Conservation (phyloP, 179 eudicot species). For the Carnegiea gigantea region DNA sequence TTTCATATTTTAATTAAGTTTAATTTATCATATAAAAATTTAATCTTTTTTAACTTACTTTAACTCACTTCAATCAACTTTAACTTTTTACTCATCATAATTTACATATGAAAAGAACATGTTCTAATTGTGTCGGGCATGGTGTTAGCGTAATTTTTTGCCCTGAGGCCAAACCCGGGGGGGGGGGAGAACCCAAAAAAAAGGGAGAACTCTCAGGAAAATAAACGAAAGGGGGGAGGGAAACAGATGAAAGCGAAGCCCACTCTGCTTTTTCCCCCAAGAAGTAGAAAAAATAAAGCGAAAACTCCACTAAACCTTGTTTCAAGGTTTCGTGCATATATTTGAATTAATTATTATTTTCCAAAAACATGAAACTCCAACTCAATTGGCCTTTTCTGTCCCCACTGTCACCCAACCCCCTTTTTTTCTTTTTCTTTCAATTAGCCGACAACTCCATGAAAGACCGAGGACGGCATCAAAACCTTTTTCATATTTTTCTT, state of each 20-base stretch:
- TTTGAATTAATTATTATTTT: background rate
- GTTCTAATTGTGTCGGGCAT: no score
- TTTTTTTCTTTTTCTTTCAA: conserved; percentile 12
- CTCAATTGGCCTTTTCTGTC: background rate
- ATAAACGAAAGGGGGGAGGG: background rate
- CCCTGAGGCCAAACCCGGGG: no score
- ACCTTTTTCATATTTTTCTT: background rate
- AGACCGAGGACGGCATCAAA: background rate
- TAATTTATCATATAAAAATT: no score
- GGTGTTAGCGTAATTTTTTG: no score
- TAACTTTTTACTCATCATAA: no score
- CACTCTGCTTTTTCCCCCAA: background rate
- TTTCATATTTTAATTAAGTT: no score
- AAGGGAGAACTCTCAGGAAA: background rate
- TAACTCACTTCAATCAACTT: no score
- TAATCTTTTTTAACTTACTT: no score
- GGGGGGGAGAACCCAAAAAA: no score
- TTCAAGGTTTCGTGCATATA: conserved; percentile 26
- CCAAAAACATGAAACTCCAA: background rate
- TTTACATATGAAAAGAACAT: no score
- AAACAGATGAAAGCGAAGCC: conserved; percentile 7
- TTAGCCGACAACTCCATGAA: conserved; percentile 26
- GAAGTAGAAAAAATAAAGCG: conserved; percentile 18
- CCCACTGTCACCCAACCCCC: conserved; percentile 18
- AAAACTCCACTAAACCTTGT: conserved; percentile 25